These are phyloP conservation scores for Knoxia roxburghii DNA, from an alignment of 257 asterid species.

Conservation along the genomic window DNA sequence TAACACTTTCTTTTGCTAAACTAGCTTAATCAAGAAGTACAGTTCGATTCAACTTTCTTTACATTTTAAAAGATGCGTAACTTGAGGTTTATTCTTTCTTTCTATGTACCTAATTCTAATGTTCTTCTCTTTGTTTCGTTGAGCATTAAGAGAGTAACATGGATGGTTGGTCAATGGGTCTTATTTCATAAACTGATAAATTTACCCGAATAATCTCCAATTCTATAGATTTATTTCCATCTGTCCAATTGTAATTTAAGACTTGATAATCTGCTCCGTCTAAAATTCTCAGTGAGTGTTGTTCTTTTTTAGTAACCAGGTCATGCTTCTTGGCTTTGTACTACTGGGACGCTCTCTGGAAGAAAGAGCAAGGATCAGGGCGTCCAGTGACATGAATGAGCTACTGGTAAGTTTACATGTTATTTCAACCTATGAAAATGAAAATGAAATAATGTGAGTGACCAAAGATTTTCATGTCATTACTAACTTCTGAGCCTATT, in stretches of 20 bases:
- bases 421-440: no score
- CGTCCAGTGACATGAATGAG: slow-evolving; percentile 98
- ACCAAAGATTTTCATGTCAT: background rate
- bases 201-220: no score
- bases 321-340: slow-evolving; percentile 99
- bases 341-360: slow-evolving; percentile 91
- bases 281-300: slow-evolving; percentile 41
- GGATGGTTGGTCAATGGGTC: background rate
- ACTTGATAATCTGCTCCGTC: background rate
- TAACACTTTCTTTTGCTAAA: background rate
- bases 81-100: background rate
- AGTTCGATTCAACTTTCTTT: background rate
- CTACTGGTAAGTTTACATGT: slow-evolving; percentile 64
- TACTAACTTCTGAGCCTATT: no score
- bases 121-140: background rate
- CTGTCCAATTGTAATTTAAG: background rate
- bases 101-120: background rate
- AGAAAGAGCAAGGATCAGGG: slow-evolving; percentile 92
- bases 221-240: background rate
- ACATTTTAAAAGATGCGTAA: background rate
- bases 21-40: background rate
- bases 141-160: background rate
- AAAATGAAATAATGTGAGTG: background rate
- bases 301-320: slow-evolving; percentile 77
- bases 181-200: background rate